Base-by-base conservation (phyloP, 164 flowering plant genomes). In the Tetracentron sinense region DNA sequence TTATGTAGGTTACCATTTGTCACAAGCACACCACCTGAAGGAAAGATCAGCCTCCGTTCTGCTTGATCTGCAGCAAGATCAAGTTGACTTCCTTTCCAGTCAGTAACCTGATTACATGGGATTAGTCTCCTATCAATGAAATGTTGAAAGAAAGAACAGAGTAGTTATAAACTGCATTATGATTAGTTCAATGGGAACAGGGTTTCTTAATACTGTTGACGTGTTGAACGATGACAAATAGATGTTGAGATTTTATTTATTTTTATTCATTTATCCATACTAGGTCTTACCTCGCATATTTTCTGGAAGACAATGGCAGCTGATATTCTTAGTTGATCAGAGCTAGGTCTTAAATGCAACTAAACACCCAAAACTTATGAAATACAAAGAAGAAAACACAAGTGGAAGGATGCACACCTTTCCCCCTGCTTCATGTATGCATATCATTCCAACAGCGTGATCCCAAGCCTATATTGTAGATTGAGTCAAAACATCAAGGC, bases 361-460 rank as follows among this genome's bases (percentile, higher is more conserved):
- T 26, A 27, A 25, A 27, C 16, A 53, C 12, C 26, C 26, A 27
- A 12, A 15, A n/a, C 10, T 42, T 22, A 42, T 8, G 28, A 38
- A 28, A 54, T 14, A 8, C 2, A 3, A 49, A 64, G 28, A 62
- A 55, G 33, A 46, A 16, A 22, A 51, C 16, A 46, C 17, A 22
- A 52, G 7, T 44, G 26, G 28, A 57, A 55, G 30, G 15, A 54
- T 38, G 66, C 75, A 33, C 68, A 91, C 97, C 96, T 81, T 84
- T 48, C 97, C 96, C 7, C 97, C 96, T 0, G 97, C 96, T 80
- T 94, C 99, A 64, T 75, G 83, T 35, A 94, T 91, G 69, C 99
- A 94, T 69, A 91, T 82, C 48, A 91, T 70, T 30, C 99, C 97
- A 69, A 79, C 88, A 58, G 93, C 93, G 76, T 91, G 97, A 73